phyloP scores from a whole-genome alignment of 257 asterid genomes.

The Gentiana straminea region DNA sequence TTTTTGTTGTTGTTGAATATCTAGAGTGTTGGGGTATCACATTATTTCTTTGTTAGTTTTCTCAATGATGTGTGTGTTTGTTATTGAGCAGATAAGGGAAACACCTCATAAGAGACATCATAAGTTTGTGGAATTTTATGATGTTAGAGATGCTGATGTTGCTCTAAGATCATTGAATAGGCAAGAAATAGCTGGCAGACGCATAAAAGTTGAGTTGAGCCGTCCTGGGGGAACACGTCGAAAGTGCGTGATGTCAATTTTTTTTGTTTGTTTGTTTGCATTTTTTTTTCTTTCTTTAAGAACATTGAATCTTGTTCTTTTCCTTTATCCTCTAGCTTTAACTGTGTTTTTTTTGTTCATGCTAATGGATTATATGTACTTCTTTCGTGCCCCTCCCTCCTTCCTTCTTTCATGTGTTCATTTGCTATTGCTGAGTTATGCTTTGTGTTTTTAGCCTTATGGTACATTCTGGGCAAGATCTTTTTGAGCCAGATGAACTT shows the following conservation, averaged over 20 bases:
- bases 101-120: conserved; percentile 72
- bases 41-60: neutral
- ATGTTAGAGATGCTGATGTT: conserved; percentile 75
- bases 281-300: too few relatives aligned
- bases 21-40: neutral
- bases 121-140: conserved; percentile 71
- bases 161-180: conserved; percentile 74
- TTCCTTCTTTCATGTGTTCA: neutral
- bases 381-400: too few relatives aligned
- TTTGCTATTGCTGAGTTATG: too few relatives aligned
- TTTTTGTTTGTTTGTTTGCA: neutral
- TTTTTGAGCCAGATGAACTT: conserved; percentile 42
- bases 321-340: conserved; percentile 1
- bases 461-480: conserved; percentile 36
- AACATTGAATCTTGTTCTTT: neutral
- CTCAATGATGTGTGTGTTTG: neutral
- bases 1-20: neutral
- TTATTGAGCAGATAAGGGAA: conserved; percentile 59
- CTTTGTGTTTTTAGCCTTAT: conserved; percentile 26
- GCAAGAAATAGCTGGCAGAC: conserved; percentile 78
- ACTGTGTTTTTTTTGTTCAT: neutral
- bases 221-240: conserved; percentile 91
- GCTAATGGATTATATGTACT: neutral
- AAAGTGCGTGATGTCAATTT: conserved; percentile 31
- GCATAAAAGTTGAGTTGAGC: conserved; percentile 82